These are phyloP conservation scores for Kingdonia uniflora DNA, from an alignment of 164 flowering plant species.

Conservation along the genomic window DNA sequence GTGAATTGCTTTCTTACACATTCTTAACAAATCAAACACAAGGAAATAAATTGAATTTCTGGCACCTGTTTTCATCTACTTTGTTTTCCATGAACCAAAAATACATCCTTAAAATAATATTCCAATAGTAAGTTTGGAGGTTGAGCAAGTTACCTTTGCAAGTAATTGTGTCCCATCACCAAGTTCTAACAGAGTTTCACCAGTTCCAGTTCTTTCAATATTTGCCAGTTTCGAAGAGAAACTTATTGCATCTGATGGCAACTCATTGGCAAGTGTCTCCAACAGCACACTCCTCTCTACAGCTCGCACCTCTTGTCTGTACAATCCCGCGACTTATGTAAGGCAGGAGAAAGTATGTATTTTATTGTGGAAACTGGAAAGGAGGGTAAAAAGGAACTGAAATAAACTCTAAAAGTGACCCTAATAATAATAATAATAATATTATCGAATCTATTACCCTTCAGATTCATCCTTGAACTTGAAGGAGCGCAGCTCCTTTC, in stretches of 20 bases:
- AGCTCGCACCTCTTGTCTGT: conserved; percentile 92
- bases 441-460: conserved; percentile 28
- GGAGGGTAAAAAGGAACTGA: too few species aligned
- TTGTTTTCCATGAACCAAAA: too few species aligned
- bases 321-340: too few species aligned
- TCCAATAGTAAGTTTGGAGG: neutral
- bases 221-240: conserved; percentile 62
- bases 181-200: conserved; percentile 47
- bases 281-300: conserved; percentile 80
- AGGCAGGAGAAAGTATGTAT: too few species aligned
- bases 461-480: conserved; percentile 71
- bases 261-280: conserved; percentile 61
- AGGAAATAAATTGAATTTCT: too few species aligned
- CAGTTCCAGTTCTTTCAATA: conserved; percentile 29
- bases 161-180: conserved; percentile 47
- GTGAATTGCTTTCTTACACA: too few species aligned
- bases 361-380: conserved; percentile 1
- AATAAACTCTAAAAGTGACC: neutral
- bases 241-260: conserved; percentile 45
- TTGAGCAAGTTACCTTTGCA: conserved; percentile 43
- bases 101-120: too few species aligned
- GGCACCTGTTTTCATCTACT: too few species aligned
- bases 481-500: conserved; percentile 75
- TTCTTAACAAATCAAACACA: too few species aligned
- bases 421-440: neutral